phyloP scores from a whole-genome alignment of 257 asterid species.

The Perilla frutescens region DNA sequence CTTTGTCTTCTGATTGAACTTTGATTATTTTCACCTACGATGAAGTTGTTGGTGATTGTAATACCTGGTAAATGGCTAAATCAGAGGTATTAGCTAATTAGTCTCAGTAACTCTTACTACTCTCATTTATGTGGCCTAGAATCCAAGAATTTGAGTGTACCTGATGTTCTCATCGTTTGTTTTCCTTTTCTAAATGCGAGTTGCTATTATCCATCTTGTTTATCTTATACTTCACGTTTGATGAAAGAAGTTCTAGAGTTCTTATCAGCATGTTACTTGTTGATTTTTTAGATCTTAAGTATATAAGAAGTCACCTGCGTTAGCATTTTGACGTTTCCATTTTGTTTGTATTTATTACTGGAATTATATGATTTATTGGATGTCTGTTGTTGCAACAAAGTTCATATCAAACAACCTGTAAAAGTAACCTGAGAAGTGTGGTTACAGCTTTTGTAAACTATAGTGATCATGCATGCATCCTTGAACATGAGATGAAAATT shows the following conservation, averaged over 20 bases:
- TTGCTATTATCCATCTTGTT: slow-evolving; percentile 10
- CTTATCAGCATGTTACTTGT: not conserved
- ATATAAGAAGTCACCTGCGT: not conserved
- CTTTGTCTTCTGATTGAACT: not conserved
- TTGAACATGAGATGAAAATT: not conserved
- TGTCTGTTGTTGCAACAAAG: not conserved
- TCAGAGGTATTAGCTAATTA: not conserved
- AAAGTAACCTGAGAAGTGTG: not conserved
- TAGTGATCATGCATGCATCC: not conserved
- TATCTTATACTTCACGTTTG: not conserved
- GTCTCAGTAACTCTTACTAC: not conserved
- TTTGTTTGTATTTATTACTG: not conserved
- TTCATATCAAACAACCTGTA: slow-evolving; percentile 11
- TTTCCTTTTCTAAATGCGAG: not conserved
- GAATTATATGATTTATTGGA: not conserved
- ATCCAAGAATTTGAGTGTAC: not conserved
- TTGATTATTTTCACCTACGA: not conserved
- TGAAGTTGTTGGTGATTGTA: not conserved
- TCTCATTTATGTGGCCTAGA: no score
- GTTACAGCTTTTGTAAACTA: not conserved
- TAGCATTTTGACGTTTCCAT: not conserved
- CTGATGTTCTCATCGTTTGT: not conserved
- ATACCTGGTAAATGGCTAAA: not conserved
- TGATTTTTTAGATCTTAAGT: not conserved
- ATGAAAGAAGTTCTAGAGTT: not conserved